Conservation (phyloP, 1,284 basidiomycete species). For the Athelia sp. region DNA sequence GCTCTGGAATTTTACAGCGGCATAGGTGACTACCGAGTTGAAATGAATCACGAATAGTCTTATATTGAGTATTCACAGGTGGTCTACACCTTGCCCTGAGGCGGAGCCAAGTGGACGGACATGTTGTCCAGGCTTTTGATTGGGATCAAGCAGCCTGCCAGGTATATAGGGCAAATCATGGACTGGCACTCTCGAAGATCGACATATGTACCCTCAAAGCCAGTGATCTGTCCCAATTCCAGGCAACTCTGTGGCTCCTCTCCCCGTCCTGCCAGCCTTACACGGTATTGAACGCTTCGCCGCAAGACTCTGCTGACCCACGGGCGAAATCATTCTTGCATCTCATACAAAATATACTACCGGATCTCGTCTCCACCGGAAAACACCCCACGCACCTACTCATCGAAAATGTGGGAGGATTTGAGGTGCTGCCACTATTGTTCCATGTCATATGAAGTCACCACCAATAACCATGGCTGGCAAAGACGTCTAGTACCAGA, state of each 20-base stretch:
- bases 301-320: constrained; percentile 64
- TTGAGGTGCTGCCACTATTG: constrained; percentile 51
- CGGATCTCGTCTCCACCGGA: constrained; percentile 39
- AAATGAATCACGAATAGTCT: too few species aligned
- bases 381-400: constrained; percentile 54
- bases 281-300: constrained; percentile 66
- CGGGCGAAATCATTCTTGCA: constrained; percentile 73
- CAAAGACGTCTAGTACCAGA: constrained; percentile 62
- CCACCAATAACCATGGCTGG: background rate
- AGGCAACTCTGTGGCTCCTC: constrained; percentile 63
- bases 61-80: too few species aligned
- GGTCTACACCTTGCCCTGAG: constrained; percentile 66
- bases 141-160: constrained; percentile 71
- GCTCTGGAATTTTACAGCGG: constrained; percentile 77
- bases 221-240: constrained; percentile 33
- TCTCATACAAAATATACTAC: constrained; percentile 60
- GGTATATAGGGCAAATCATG: constrained; percentile 59
- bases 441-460: background rate
- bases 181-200: constrained; percentile 37
- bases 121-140: constrained; percentile 63
- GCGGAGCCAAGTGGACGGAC: constrained; percentile 38
- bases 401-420: constrained; percentile 76
- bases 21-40: constrained; percentile 43
- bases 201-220: constrained; percentile 60
- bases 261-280: constrained; percentile 81